Evolutionary conservation across 768 basidiomycete species (phyloP).

Genomic region (Tylopilus cervinicoccineus): DNA sequence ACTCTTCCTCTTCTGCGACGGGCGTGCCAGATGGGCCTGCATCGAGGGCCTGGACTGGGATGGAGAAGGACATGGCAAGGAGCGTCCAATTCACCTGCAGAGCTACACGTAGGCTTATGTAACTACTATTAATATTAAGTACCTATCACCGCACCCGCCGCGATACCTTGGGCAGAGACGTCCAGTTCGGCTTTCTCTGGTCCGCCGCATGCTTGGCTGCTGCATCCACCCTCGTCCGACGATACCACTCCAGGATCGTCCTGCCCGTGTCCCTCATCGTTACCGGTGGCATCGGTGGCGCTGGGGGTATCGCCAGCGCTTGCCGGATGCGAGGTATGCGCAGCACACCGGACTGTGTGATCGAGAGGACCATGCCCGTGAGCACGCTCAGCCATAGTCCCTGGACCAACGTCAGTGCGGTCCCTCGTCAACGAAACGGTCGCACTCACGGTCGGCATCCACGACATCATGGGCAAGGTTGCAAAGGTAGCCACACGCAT

Average conservation of each 20-base stretch:
- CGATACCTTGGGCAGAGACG: conserved; percentile 19
- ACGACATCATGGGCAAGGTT: conserved; percentile 48
- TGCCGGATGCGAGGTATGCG: conserved; percentile 40
- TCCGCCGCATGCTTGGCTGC: neutral
- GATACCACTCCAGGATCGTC: conserved; percentile 19
- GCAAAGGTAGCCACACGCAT: conserved; percentile 56
- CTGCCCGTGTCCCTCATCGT: conserved; percentile 29
- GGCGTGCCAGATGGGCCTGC: conserved; percentile 32
- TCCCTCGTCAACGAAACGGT: neutral
- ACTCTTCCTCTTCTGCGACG: conserved; percentile 74
- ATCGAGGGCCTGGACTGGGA: conserved; percentile 28
- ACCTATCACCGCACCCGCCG: conserved; percentile 11
- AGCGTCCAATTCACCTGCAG: neutral
- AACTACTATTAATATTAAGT: neutral
- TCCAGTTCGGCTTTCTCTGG: conserved; percentile 22
- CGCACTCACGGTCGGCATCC: conserved; percentile 62
- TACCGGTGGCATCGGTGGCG: conserved; percentile 13
- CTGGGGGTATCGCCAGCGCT: conserved; percentile 32
- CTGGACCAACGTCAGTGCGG: conserved; percentile 28
- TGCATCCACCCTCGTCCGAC: neutral
- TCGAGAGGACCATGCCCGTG: conserved; percentile 43
- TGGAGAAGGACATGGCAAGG: conserved; percentile 37
- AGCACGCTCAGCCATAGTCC: conserved; percentile 58
- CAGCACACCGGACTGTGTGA: conserved; percentile 46
- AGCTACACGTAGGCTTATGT: conserved; percentile 17